Base-by-base conservation (phyloP, 768 basidiomycete species). In the Amanita exitialis region DNA sequence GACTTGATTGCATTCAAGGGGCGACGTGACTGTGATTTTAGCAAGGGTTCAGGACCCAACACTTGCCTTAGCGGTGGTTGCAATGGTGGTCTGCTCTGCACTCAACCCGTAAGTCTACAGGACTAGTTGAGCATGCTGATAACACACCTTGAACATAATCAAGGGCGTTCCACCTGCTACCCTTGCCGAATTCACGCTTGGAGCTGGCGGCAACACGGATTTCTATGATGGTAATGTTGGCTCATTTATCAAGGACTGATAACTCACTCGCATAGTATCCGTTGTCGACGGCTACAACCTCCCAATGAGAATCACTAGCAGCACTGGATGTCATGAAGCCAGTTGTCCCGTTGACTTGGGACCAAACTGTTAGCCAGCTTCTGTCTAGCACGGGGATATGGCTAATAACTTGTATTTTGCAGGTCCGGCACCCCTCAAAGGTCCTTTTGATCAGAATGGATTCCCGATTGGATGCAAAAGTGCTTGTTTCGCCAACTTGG, bases 241-340 rank as follows among this genome's bases (percentile, higher is more conserved):
- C 6, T 18, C 7, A n/a, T 18, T 12, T 9, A 20, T 21, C 36
- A 8, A 30, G 23, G 13, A 6, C 6, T 1, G 15, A 28, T 12
- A 25, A 34, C 36, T 51, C 38, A 39, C 18, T 47, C 6, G 23
- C 7, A n/a, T 49, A 81, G 82, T 83, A 32, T 81, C 80, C 23
- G 66, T 84, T 30, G 82, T 84, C 35, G 79, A 84, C 54, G 83
- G 83, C 1, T 82, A 71, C 57, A 83, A 85, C 58, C 61, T 86
- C 9, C 83, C 84, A 10, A 62, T 80, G 58, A 64, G 66, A 16
- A 38, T 38, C 16, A 38, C n/a, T 38, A 38, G 18, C 6, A 7
- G 78, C 61, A 67, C 62, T 41, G 77, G 73, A 10, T 86, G 84
- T 58, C 64, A 61, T 25, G 63, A 76, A 16, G 74, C 82, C 1